A percentile compares a stretch with the other conserved stretches of the same genome.
Evolutionary conservation across 306 rosid species (phyloP).

Genomic region (Amphicarpaea edgeworthii): DNA sequence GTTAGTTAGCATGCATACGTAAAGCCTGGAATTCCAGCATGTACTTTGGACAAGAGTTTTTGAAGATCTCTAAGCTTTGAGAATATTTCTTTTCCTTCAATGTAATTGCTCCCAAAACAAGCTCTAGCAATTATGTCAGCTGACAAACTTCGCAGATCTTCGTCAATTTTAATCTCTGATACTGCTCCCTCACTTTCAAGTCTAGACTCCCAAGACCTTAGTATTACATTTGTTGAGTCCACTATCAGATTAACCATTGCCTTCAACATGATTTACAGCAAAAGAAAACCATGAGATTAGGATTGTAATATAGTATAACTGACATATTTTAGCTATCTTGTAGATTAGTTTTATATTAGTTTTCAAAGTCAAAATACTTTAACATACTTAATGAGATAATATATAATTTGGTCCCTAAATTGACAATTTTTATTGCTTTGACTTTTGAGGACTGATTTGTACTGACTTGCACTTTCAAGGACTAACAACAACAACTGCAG

Average conservation of each 20-base stretch:
- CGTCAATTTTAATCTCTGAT: slow-evolving; percentile 61
- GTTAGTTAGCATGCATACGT: slow-evolving; percentile 49
- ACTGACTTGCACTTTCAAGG: background rate
- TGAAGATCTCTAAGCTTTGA: slow-evolving; percentile 69
- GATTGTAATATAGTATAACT: background rate
- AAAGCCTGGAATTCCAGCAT: slow-evolving; percentile 66
- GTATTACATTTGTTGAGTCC: slow-evolving; percentile 55
- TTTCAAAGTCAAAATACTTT: background rate
- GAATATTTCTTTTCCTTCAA: slow-evolving; percentile 69
- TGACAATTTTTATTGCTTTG: background rate
- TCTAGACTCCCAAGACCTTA: slow-evolving; percentile 64
- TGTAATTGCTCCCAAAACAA: slow-evolving; percentile 76
- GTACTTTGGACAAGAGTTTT: slow-evolving; percentile 49
- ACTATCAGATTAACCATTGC: slow-evolving; percentile 71
- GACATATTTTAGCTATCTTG: background rate
- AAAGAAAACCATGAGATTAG: background rate
- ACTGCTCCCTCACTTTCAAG: slow-evolving; percentile 54
- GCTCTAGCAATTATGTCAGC: slow-evolving; percentile 70
- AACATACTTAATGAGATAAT: background rate
- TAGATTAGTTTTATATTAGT: background rate
- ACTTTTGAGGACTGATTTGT: background rate
- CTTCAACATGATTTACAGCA: slow-evolving; percentile 47
- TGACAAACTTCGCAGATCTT: slow-evolving; percentile 62
- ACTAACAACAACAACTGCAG: background rate
- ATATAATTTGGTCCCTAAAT: background rate